phyloP scores from a whole-genome alignment of 2,329 filamentous ascomycete species.

The Clonostachys chloroleuca region DNA sequence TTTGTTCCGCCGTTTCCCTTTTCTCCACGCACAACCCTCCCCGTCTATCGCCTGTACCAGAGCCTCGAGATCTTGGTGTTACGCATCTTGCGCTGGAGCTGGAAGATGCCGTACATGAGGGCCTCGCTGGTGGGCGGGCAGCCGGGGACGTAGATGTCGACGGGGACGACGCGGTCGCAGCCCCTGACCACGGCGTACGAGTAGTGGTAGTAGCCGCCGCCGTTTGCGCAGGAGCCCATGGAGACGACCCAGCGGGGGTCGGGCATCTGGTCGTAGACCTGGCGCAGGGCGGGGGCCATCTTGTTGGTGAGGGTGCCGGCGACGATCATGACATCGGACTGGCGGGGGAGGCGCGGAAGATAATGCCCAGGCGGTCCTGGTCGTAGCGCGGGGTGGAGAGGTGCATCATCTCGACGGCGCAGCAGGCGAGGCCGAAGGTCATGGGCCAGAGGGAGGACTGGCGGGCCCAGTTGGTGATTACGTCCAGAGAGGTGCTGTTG shows the following conservation, averaged over 20 bases:
- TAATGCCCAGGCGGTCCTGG: constrained; percentile 83
- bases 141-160: constrained; percentile 76
- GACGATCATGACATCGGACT: constrained; percentile 92
- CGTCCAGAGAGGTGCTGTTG: constrained; percentile 68
- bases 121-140: constrained; percentile 61
- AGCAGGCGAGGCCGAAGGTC: constrained; percentile 86
- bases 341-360: constrained; percentile 83
- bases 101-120: constrained; percentile 68
- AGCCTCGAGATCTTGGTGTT: constrained; percentile 49
- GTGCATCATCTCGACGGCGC: constrained; percentile 91
- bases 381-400: constrained; percentile 85
- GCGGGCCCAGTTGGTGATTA: constrained; percentile 78
- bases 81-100: constrained; percentile 73
- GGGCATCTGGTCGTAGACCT: constrained; percentile 95
- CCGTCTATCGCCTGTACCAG: constrained; percentile 52
- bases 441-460: constrained; percentile 85
- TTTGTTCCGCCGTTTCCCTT: background rate
- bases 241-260: constrained; percentile 82
- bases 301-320: constrained; percentile 93
- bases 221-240: constrained; percentile 83
- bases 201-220: constrained; percentile 84
- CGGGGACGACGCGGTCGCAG: constrained; percentile 72
- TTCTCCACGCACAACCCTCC: background rate
- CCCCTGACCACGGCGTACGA: constrained; percentile 74
- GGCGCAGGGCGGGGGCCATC: constrained; percentile 86